A percentile compares a stretch with the other conserved stretches of the same genome.
Conservation (phyloP, 257 asterid genomes). For the Sherardia arvensis region DNA sequence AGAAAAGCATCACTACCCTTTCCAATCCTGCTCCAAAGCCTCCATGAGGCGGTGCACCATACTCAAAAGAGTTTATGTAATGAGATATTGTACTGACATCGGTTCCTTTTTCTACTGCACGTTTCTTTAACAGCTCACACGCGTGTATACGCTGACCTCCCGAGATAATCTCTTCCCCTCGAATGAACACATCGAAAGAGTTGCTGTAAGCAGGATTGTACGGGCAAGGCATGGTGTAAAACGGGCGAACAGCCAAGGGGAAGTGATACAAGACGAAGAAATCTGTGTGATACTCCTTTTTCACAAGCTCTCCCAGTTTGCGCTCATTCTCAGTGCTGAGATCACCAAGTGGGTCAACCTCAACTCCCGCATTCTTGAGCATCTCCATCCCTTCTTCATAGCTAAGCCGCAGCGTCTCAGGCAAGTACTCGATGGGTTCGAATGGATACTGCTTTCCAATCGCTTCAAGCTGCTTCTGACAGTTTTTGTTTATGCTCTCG, state of each 20-base stretch:
- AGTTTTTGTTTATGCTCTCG: slow-evolving; percentile 52
- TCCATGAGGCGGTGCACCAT: slow-evolving; percentile 83
- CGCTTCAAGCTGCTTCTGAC: slow-evolving; percentile 68
- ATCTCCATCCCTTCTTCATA: slow-evolving; percentile 83
- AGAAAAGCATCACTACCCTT: slow-evolving; percentile 85
- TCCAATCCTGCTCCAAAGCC: slow-evolving; percentile 92
- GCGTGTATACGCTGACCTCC: slow-evolving; percentile 88
- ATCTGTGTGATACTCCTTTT: slow-evolving; percentile 76
- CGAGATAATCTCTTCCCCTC: slow-evolving; percentile 93
- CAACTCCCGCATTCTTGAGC: slow-evolving; percentile 89
- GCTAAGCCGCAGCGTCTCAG: slow-evolving; percentile 68
- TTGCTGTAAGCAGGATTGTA: slow-evolving; percentile 60
- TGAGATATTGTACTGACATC: slow-evolving; percentile 65
- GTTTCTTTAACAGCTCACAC: slow-evolving; percentile 49
- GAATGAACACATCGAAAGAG: slow-evolving; percentile 81
- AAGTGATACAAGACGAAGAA: slow-evolving; percentile 88
- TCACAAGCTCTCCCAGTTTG: slow-evolving; percentile 79
- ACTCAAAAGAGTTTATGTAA: slow-evolving; percentile 75
- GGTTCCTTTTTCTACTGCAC: slow-evolving; percentile 66
- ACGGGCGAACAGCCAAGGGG: slow-evolving; percentile 84
- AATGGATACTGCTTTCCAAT: slow-evolving; percentile 70
- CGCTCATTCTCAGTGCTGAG: slow-evolving; percentile 84
- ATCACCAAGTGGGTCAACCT: slow-evolving; percentile 87
- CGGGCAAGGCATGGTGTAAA: slow-evolving; percentile 83
- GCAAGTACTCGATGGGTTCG: slow-evolving; percentile 50